Conservation (phyloP, 192 early-diverging fungal species). For the Umbelopsis sp. region DNA sequence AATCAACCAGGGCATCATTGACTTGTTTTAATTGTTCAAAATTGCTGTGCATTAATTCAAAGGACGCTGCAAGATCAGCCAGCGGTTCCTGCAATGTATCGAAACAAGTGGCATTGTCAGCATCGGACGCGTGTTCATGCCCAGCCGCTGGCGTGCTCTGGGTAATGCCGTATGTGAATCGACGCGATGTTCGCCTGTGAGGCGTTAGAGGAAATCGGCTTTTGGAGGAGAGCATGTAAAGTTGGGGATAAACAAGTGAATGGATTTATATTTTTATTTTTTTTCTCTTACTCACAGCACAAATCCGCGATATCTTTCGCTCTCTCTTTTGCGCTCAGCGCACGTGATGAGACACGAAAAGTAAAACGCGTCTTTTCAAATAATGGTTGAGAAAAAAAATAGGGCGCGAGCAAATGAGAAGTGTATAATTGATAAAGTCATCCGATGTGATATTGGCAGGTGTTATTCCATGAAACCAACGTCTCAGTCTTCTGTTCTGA, state of each 20-base stretch:
- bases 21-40: constrained; percentile 30
- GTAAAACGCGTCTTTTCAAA: too few relatives aligned
- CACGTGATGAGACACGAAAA: too few relatives aligned
- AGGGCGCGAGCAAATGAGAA: too few relatives aligned
- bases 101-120: constrained; percentile 12
- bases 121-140: neutral
- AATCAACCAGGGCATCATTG: constrained; percentile 24
- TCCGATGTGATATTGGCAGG: too few relatives aligned
- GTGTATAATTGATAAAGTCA: too few relatives aligned
- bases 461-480: too few relatives aligned
- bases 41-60: constrained; percentile 25
- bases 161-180: constrained; percentile 16
- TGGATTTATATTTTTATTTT: neutral
- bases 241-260: neutral
- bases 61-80: constrained; percentile 5
- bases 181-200: constrained; percentile 13
- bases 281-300: neutral
- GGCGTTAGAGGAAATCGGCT: constrained; percentile 8
- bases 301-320: too few relatives aligned
- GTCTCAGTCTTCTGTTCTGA: too few relatives aligned
- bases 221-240: constrained; percentile 22
- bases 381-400: too few relatives aligned
- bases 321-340: too few relatives aligned
- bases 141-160: neutral
- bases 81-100: constrained; percentile 14